Evolutionary conservation across 164 flowering plant species (phyloP).

Genomic region (Taxillus chinensis): DNA sequence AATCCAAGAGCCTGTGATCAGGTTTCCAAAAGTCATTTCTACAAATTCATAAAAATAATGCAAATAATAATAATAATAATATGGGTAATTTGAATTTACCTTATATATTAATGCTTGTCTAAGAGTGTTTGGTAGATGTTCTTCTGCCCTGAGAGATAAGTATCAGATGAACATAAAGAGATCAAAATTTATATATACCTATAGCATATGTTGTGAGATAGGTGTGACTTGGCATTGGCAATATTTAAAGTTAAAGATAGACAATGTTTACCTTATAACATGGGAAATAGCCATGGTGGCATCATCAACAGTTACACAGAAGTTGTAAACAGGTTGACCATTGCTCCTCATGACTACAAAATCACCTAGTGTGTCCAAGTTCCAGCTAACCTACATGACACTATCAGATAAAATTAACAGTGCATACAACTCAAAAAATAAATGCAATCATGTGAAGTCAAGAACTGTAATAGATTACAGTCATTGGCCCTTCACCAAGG

Average conservation of each 20-base stretch:
- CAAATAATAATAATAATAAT: background rate
- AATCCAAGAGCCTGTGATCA: conserved; percentile 74
- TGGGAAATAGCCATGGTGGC: conserved; percentile 97
- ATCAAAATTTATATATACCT: background rate
- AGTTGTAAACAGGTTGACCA: conserved; percentile 97
- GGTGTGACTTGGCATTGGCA: too few relatives aligned
- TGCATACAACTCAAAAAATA: conserved; percentile 1
- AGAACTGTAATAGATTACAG: background rate
- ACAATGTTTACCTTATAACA: conserved; percentile 62
- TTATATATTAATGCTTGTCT: conserved; percentile 89
- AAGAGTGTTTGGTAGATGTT: conserved; percentile 86
- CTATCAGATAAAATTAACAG: conserved; percentile 37
- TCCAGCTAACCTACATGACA: conserved; percentile 87
- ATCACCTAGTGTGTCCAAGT: conserved; percentile 83
- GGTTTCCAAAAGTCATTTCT: conserved; percentile 2
- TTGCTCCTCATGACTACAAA: conserved; percentile 92
- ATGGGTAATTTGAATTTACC: conserved; percentile 26
- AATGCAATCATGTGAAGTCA: background rate
- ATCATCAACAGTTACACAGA: conserved; percentile 97
- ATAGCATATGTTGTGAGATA: too few relatives aligned
- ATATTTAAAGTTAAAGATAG: too few relatives aligned
- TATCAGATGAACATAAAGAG: background rate
- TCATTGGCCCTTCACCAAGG: background rate
- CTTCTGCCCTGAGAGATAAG: conserved; percentile 76
- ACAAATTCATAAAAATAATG: background rate